Evolutionary conservation across 2,329 filamentous ascomycete species (phyloP), one percentile per base, ranked within the genome.

Genomic region (Aureobasidium sp.): DNA sequence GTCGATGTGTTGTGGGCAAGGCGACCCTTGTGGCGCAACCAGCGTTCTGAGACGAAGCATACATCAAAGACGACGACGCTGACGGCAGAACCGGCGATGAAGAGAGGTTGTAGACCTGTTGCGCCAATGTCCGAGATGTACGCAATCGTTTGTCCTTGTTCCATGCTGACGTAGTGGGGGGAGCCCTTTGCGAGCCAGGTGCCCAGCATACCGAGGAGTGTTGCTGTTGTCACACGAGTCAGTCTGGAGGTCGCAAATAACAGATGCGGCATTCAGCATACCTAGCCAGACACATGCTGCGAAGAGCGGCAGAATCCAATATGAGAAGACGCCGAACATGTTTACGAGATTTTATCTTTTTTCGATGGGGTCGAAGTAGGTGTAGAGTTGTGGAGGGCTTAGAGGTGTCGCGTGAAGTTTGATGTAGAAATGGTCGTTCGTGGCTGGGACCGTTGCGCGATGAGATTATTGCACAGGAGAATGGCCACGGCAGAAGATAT

Each of bases 51-150:
- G 59, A 89, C 74, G 71, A 99, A 94, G 29, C 88, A 85, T 9
- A 90, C 75, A 76, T 96, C 89, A 70, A 99, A 87, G 65, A 89
- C 87, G 53, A 95, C 79, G 25, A 90, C 88, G 5, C 89, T 91
- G 39, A 90, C 76, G 60, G 80, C 78, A 69, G 83, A 86, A 68
- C 89, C 87, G 37, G 86, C 79, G 69, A 94, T 87, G 78, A 94
- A 94, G 65, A 93, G 80, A 2, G 90, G 89, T 71, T 92, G 89
- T 20, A 92, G 80, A 31, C 79, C 74, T 58, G 78, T 75, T 0
- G 84, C 84, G 55, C 84, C 85, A 62, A 86, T 75, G 69, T 87
- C 84, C 67, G 71, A 73, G 39, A 73, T 74, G 68, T 74, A 76
- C 65, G 89, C 85, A 47, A 93, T 86, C 29, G 67, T 73, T 70